Base-by-base conservation (phyloP, 1,284 basidiomycete genomes). In the Trametes pubescens region DNA sequence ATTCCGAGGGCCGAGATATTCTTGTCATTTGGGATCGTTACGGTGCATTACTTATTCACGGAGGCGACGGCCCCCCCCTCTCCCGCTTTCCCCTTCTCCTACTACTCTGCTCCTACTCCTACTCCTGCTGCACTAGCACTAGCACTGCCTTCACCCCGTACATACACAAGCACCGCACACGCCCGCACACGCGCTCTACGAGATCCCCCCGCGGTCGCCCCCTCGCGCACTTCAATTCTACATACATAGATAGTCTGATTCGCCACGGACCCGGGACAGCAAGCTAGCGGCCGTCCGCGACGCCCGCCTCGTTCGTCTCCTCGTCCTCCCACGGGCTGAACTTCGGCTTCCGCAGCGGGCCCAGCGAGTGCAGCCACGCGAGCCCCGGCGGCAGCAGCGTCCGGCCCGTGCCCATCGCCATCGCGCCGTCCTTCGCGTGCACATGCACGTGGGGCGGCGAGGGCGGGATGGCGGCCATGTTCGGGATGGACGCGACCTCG, bases 381-480 rank as follows among this genome's bases (percentile, higher is more conserved):
- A 75, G 66, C 51, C 73, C 67, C 8, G 72, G 69, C 24, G 69
- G 59, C 26, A 72, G 66, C 37, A 69, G 69, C 60, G 66, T 67
- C 55, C 71, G 59, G 21, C 48, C 48, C 26, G 61, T 64, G 43
- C 63, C 64, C 37, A 60, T 14, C 44, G 21, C 64, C 37, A 60
- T 14, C 44, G 21, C 51, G 48, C 13, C 48, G 29, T 32, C 35
- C 11, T 34, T 22, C 26, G 74, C 66, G 0, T 78, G 75, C 47
- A 73, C 78, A 68, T 82, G 84, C 24, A 73, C 73, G 71, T 79
- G 83, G 26, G 79, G 79, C 2, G 88, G 89, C 22, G 89, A 87
- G 24, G 87, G 80, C 48, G 88, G 85, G 60, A 89, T 84, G 73
- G 54, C 47, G 11, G 83, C 89, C 44, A 62, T 35, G 48, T 57